These are phyloP conservation scores for Alternaria gansuensis DNA, from an alignment of 2,329 filamentous ascomycete genomes.

Conservation along the genomic window DNA sequence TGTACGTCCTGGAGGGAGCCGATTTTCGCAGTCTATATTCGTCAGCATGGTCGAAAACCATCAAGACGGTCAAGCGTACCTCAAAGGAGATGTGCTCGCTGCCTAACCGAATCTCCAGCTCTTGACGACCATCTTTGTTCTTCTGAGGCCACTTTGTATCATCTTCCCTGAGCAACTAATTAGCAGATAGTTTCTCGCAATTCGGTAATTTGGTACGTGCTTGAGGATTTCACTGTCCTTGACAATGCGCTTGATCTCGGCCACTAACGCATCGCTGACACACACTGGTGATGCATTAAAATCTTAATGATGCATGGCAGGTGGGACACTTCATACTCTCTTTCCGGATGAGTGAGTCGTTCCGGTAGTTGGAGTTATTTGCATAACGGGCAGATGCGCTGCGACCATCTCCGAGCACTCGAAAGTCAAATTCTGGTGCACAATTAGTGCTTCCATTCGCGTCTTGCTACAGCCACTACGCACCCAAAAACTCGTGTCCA, in stretches of 20 bases:
- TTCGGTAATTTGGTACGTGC: conserved; percentile 60
- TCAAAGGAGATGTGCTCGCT: conserved; percentile 98
- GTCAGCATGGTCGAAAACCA: conserved; percentile 29
- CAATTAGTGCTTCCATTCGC: conserved; percentile 19
- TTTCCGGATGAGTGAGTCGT: conserved; percentile 98
- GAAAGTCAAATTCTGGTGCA: conserved; percentile 89
- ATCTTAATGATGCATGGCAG: neutral
- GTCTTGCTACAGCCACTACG: conserved; percentile 28
- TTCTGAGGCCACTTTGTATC: conserved; percentile 99
- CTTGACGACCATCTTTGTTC: conserved; percentile 97
- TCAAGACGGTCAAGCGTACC: conserved; percentile 60
- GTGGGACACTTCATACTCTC: conserved; percentile 74
- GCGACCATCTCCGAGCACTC: conserved; percentile 88
- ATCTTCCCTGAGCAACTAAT: conserved; percentile 76
- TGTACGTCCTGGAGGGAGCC: conserved; percentile 96
- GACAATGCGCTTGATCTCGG: conserved; percentile 97
- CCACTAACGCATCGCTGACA: conserved; percentile 86
- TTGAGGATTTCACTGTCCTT: conserved; percentile 98
- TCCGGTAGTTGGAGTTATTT: conserved; percentile 99
- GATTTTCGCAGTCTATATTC: conserved; percentile 88
- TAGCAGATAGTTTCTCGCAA: conserved; percentile 6
- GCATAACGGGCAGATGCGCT: conserved; percentile 96
- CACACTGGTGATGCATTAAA: conserved; percentile 72
- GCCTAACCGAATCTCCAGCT: conserved; percentile 91
- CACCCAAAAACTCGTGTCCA: conserved; percentile 97